Percentiles rank a stretch among this genome's conserved stretches.
Evolutionary conservation across 768 basidiomycete species (phyloP).

Genomic region (Macrolepiota dolichaula): DNA sequence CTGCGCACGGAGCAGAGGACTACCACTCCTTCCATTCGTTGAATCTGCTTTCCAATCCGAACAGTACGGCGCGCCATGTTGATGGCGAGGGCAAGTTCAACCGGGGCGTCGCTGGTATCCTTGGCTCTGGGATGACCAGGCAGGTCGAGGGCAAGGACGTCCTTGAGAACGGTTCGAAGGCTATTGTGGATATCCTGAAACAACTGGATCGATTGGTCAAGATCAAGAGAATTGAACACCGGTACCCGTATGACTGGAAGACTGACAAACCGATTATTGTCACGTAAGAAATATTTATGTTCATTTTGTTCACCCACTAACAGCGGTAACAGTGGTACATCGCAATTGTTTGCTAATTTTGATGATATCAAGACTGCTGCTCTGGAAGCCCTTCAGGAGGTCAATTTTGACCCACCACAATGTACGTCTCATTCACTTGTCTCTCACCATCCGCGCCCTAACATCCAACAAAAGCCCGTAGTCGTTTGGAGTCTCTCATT

Average conservation of each 20-base stretch:
- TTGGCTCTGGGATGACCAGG: conserved; percentile 44
- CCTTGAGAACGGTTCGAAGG: conserved; percentile 65
- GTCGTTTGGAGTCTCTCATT: conserved; percentile 84
- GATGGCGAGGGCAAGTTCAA: conserved; percentile 74
- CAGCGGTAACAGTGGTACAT: conserved; percentile 67
- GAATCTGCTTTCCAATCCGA: conserved; percentile 41
- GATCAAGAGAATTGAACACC: conserved; percentile 73
- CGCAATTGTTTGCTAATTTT: conserved; percentile 96
- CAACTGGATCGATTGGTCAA: conserved; percentile 56
- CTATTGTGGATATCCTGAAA: conserved; percentile 62
- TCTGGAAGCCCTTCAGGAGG: conserved; percentile 59
- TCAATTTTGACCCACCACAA: conserved; percentile 70
- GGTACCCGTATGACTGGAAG: conserved; percentile 97
- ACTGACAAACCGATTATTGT: conserved; percentile 91
- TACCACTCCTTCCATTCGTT: conserved; percentile 70
- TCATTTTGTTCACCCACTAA: background rate
- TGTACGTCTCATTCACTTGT: conserved; percentile 44
- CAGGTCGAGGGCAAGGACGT: conserved; percentile 68
- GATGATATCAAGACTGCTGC: conserved; percentile 80
- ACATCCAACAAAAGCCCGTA: conserved; percentile 54
- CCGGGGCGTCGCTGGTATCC: conserved; percentile 48
- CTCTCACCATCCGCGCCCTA: background rate
- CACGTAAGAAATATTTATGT: conserved; percentile 47
- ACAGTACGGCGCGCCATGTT: conserved; percentile 75
- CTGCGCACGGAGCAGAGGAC: conserved; percentile 93